Base-by-base conservation (phyloP, 495 filamentous ascomycete species). In the Bryoglossum gracile region DNA sequence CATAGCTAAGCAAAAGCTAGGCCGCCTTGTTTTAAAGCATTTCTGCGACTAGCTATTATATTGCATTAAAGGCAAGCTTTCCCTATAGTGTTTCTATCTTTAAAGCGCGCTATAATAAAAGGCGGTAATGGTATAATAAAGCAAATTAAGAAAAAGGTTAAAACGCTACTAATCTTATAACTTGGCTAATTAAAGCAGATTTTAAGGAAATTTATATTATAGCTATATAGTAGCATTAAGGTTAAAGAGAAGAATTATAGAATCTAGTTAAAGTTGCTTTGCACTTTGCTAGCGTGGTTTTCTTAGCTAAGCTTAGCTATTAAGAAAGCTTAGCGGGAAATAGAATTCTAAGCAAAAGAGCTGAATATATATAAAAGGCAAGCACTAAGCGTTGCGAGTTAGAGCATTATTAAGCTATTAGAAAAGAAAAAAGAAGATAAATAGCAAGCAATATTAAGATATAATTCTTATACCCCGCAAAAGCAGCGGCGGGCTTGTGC, bases 61-160 rank as follows among this genome's bases (percentile, higher is more conserved):
- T 22, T 41, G 16, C 23, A 42, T 39, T 0, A 2, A 32, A 21
- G 18, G 13, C 2, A 48, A 17, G 33, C 45, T 16, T 4, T 23
- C 1, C 36, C 28, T 18, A 46, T 14, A 17, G 36, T 24, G 6
- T 50, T 24, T 50, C 24, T 14, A n/a, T 24, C 39, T 55, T 32
- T 19, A 21, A 28, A 46, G 46, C 26, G 23, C 24, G 13, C 32
- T 55, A 36, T 22, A 28, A 18, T 55, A 24, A 55, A 32, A 17
- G 33, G 38, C 22, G 11, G 39, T 55, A 26, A 55, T 50, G 30
- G 5, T 4, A 39, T 46, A 32, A 50, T 39, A 23, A 55, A 24
- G 47, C 47, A 55, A 39, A 55, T 50, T 46, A n/a, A 28, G 21
- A 36, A 55, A 39, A 50, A 30, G 44, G 51, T 54, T n/a, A 16